A percentile compares a stretch with the other conserved stretches of the same genome.
phyloP scores from a whole-genome alignment of 345 rosid genomes.

The Linum usitatissimum region DNA sequence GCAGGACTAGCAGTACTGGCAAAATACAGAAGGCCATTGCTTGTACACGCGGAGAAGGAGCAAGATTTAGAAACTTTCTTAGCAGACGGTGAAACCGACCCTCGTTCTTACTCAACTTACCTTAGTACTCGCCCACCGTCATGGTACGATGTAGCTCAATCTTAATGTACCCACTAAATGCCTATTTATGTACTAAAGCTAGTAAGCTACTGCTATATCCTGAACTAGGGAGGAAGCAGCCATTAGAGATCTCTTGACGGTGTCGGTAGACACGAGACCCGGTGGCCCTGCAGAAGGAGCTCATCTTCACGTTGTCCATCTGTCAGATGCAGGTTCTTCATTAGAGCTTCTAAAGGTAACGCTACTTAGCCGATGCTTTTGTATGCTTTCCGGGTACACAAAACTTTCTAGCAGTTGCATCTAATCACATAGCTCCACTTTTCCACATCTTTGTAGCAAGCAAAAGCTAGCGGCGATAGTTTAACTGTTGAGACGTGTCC shows the following conservation, averaged over 20 bases:
- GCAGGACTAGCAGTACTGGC: conserved; percentile 73
- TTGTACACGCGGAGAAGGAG: conserved; percentile 82
- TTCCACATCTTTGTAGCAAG: conserved; percentile 34
- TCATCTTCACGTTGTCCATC: conserved; percentile 89
- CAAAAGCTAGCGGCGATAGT: conserved; percentile 68
- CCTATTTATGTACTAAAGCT: too few species aligned
- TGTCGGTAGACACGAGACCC: conserved; percentile 50
- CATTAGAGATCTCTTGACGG: conserved; percentile 53
- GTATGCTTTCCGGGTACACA: too few species aligned
- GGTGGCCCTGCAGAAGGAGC: conserved; percentile 86
- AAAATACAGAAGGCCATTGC: conserved; percentile 75
- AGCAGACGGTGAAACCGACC: conserved; percentile 35
- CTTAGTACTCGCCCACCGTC: conserved; percentile 73
- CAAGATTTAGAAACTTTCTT: conserved; percentile 16
- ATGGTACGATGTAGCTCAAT: conserved; percentile 25
- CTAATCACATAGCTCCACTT: background rate
- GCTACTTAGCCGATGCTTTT: background rate
- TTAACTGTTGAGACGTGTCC: conserved; percentile 90
- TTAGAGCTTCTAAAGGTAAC: conserved; percentile 72
- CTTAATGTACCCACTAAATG: too few species aligned
- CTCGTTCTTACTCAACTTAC: conserved; percentile 65
- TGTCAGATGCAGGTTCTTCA: conserved; percentile 76
- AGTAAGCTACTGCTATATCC: conserved; percentile 6
- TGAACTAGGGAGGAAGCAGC: conserved; percentile 82
- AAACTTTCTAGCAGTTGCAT: too few species aligned